Evolutionary conservation across 768 basidiomycete species (phyloP).

Genomic region (Trametes cingulata): DNA sequence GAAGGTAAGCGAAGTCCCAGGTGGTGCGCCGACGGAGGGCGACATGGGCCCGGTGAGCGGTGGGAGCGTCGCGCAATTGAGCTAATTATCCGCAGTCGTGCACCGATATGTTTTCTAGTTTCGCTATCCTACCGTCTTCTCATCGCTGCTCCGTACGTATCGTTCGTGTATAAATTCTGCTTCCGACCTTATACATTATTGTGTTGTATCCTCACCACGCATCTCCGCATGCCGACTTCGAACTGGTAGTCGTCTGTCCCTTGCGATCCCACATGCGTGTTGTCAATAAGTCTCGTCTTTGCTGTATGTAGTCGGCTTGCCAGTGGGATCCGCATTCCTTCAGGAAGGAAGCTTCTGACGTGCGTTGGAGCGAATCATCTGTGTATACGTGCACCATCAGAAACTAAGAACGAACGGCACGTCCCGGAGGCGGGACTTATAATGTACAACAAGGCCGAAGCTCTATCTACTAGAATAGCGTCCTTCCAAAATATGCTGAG

Average conservation of each 20-base stretch:
- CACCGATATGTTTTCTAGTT: neutral
- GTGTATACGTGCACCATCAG: neutral
- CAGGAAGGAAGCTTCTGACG: no score
- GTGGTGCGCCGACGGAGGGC: conserved; percentile 46
- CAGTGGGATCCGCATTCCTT: no score
- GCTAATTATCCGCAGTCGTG: conserved; percentile 2
- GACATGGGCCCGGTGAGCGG: conserved; percentile 57
- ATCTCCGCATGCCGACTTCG: neutral
- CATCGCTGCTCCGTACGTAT: conserved; percentile 3
- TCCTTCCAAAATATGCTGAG: no score
- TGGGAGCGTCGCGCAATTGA: conserved; percentile 33
- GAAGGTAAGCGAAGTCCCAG: conserved; percentile 52
- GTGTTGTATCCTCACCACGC: conserved; percentile 6
- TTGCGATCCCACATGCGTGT: no score
- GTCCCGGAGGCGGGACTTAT: neutral
- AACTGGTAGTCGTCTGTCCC: neutral
- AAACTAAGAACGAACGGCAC: neutral
- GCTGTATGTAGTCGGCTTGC: no score
- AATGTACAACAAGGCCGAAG: neutral
- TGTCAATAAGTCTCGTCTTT: no score
- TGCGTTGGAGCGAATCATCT: no score
- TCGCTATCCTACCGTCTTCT: conserved; percentile 4
- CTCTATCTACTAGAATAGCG: neutral
- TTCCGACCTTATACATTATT: conserved; percentile 12
- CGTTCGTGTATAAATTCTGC: conserved; percentile 4